Percentiles rank a stretch among this genome's conserved stretches.
phyloP scores from a whole-genome alignment of 352 stramenopile species.

The Aphanomyces astaci region DNA sequence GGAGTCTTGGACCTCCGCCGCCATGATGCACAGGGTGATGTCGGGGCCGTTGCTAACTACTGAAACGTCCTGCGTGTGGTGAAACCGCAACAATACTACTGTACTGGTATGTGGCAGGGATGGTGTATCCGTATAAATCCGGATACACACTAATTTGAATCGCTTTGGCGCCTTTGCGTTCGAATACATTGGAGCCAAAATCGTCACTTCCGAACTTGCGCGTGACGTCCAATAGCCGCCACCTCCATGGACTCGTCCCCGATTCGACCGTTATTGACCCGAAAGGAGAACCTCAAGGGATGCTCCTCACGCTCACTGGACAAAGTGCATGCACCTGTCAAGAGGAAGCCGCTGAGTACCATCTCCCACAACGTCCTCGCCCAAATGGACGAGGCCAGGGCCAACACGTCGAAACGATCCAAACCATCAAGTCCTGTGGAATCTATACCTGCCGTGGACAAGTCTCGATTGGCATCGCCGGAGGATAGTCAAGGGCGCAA shows the following conservation, averaged over 20 bases:
- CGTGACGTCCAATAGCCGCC: neutral
- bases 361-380: constrained; percentile 1
- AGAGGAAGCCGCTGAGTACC: constrained; percentile 13
- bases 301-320: neutral
- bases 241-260: neutral
- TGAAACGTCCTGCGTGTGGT: neutral
- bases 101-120: neutral
- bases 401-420: neutral
- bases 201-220: neutral
- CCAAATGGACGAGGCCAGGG: neutral
- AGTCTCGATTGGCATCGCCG: neutral
- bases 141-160: constrained; percentile 5
- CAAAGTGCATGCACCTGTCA: neutral
- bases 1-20: neutral
- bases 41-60: too few species aligned
- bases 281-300: neutral
- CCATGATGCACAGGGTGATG: too few species aligned
- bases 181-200: neutral
- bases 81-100: neutral
- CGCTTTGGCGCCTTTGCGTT: neutral
- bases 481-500: neutral
- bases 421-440: neutral
- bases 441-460: neutral
- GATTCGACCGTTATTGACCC: neutral
- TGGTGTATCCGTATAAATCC: too few species aligned